phyloP scores from a whole-genome alignment of 805 yeast genomes.

The Teunomyces lycoperdinae region DNA sequence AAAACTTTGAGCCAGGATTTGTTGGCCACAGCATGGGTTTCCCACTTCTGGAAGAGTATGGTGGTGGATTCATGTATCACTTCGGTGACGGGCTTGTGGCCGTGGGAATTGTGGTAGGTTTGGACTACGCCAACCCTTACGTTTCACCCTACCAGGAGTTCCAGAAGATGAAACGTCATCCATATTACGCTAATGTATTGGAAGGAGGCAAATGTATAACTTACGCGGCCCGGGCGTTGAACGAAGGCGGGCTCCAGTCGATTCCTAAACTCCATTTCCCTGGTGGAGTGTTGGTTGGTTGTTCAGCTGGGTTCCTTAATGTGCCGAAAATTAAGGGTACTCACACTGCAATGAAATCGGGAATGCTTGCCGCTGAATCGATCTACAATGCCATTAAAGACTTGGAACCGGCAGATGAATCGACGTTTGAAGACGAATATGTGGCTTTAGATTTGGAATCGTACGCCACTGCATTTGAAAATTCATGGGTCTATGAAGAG shows the following conservation, averaged over 20 bases:
- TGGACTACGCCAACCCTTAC: constrained; percentile 94
- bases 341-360: constrained; percentile 95
- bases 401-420: constrained; percentile 46
- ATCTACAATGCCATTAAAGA: constrained; percentile 49
- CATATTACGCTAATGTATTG: constrained; percentile 69
- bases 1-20: constrained; percentile 73
- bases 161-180: constrained; percentile 91
- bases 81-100: constrained; percentile 91
- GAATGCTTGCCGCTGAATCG: constrained; percentile 90
- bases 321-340: constrained; percentile 98
- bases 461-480: constrained; percentile 63
- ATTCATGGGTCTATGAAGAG: constrained; percentile 87
- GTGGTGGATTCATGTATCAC: constrained; percentile 97
- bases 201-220: constrained; percentile 90
- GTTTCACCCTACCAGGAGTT: constrained; percentile 94
- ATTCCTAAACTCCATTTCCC: constrained; percentile 91
- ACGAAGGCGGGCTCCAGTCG: constrained; percentile 95
- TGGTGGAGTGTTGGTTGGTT: constrained; percentile 94
- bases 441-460: constrained; percentile 43
- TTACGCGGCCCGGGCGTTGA: constrained; percentile 93
- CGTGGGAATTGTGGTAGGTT: constrained; percentile 91
- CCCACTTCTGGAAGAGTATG: constrained; percentile 80
- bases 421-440: constrained; percentile 34
- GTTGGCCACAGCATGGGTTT: constrained; percentile 88
- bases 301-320: constrained; percentile 94